Base-by-base conservation (phyloP, 2,329 filamentous ascomycete genomes). In the Ophiostoma pallidulum region DNA sequence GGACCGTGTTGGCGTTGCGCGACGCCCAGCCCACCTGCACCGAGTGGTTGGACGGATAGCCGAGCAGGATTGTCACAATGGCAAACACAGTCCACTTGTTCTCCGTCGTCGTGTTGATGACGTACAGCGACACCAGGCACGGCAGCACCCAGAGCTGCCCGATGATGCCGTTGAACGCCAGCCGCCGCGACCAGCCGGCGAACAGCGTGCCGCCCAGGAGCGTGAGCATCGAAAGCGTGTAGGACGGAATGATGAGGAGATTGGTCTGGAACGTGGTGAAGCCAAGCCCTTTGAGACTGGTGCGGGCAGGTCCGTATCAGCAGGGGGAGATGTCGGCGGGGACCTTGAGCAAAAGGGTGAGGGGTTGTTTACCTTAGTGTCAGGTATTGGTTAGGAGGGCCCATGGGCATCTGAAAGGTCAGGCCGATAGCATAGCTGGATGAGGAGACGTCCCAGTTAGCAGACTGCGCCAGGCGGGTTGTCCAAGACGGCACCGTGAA, bases 181-280 rank as follows among this genome's bases (percentile, higher is more conserved):
- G 68, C 52, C 75, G 63, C 62, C 73, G 56, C 59, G 74, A 58
- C 62, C 65, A 65, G 60, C 71, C 69, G 40, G 62, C 62, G 9
- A 68, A 32, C 32, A 68, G 66, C 4, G 64, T 65, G 7, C 68
- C 51, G 0, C 47, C 48, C 8, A 69, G 53, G 62, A 65, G 66
- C 28, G 60, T 64, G 26, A 67, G 56, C 14, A 64, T 64, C 47
- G 62, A 62, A 9, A 53, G 44, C 38, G 68, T 61, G 1, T 63
- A 65, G 37, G 66, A 70, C 0, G 77, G 74, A n/a, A 84, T 82
- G 2, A 74, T 72, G 8, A 85, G 69, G 29, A 85, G 59, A 56
- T 83, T 85, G 2, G 78, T 71, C 19, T 77, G 64, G 59, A 85
- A 80, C 3, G 74, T 78, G 51, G 69, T 64, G 61, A 81, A 82